Conservation (phyloP, 305 asterid species). For the Fraxinus baroniana region DNA sequence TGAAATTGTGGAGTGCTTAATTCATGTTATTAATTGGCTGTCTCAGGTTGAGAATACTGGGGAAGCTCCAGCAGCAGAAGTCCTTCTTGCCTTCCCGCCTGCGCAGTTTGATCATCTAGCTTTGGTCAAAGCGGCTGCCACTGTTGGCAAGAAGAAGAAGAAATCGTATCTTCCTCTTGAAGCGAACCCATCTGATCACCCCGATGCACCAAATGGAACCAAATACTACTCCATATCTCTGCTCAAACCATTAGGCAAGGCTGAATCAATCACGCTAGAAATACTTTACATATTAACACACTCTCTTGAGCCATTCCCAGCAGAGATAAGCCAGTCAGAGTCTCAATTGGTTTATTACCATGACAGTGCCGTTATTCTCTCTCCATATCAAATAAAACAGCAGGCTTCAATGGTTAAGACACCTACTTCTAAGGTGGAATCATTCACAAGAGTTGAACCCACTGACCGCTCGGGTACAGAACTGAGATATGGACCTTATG, state of each 20-base stretch:
- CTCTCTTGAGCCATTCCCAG: slow-evolving; percentile 90
- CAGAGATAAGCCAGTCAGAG: slow-evolving; percentile 83
- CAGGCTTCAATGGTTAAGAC: slow-evolving; percentile 76
- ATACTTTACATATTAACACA: slow-evolving; percentile 66
- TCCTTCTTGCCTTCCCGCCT: slow-evolving; percentile 79
- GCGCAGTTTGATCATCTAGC: slow-evolving; percentile 71
- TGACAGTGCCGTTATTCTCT: slow-evolving; percentile 78
- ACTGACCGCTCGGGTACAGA: slow-evolving; percentile 62
- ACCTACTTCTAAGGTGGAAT: slow-evolving; percentile 74
- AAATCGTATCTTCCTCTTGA: slow-evolving; percentile 66
- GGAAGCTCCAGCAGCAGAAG: slow-evolving; percentile 59
- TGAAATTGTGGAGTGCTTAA: slow-evolving; percentile 2
- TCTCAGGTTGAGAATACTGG: slow-evolving; percentile 75
- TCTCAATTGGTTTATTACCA: slow-evolving; percentile 90
- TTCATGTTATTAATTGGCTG: slow-evolving; percentile 22
- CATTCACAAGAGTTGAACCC: slow-evolving; percentile 83
- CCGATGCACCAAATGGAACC: slow-evolving; percentile 65
- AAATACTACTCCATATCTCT: slow-evolving; percentile 60
- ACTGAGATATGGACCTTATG: slow-evolving; percentile 85
- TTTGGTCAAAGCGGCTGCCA: slow-evolving; percentile 65
- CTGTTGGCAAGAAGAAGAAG: slow-evolving; percentile 79
- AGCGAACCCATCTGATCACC: slow-evolving; percentile 49
- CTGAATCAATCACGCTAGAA: slow-evolving; percentile 69
- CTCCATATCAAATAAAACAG: slow-evolving; percentile 71
- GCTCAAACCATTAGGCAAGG: slow-evolving; percentile 53